Evolutionary conservation across 2,329 filamentous ascomycete species (phyloP), one percentile per base, ranked within the genome.

Genomic region (Trichoderma endophyticum): DNA sequence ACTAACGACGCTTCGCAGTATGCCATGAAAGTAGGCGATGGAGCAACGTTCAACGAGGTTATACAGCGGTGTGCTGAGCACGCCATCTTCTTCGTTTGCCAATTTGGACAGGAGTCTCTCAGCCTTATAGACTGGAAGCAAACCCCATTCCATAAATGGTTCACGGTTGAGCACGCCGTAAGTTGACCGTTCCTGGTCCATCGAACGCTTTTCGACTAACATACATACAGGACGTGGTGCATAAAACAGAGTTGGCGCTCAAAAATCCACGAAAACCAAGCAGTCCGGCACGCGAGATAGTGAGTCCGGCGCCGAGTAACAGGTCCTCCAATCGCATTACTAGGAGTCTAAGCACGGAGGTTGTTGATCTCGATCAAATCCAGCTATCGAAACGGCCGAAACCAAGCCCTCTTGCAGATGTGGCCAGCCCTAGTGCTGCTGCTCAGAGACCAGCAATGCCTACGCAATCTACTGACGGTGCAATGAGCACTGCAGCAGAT

Each of bases 21-120:
- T 75, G 85, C 86, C 24, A 78, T 85, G n/a, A 81, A 77, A 62
- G 79, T 85, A 21, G 88, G 88, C 14, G 86, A 89, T 73, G 87
- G 87, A 9, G 81, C 84, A 34, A 84, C 86, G 1, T 79, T 85
- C 6, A 80, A 85, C 30, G 87, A 90, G 69, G 85, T 86, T 1
- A 78, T 83, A 9, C 77, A 82, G 18, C 81, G 84, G 30, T 86
- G 85, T 68, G 75, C 82, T 43, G 82, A 85, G 21, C 86, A 89
- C 73, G 85, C 84, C 1, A 77, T 82, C 1, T 89, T 89, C 73
- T 78, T 90, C 2, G 81, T 88, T 14, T 82, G 82, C 5, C 87
- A 90, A 71, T 86, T 88, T 61, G 76, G 81, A 2, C 84, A 84
- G 64, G 83, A 84, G 28, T 71, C 74, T 5, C 69, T 59, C 12